phyloP scores from a whole-genome alignment of 495 filamentous ascomycete genomes.

The Penicillium turbatum region DNA sequence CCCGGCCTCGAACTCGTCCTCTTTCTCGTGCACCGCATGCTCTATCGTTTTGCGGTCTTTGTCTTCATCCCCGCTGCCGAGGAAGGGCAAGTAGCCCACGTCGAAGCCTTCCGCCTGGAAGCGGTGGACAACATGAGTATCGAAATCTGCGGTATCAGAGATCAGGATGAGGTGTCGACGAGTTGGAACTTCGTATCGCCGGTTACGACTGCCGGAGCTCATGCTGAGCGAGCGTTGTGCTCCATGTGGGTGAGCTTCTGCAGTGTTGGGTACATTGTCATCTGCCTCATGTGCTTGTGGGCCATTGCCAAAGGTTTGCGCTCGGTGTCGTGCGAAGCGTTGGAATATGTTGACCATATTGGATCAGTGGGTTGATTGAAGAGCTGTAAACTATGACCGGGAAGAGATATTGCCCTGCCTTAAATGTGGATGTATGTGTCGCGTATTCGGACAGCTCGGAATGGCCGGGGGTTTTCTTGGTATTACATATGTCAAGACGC shows the following conservation, averaged over 20 bases:
- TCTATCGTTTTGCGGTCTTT: constrained; percentile 33
- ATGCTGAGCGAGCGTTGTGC: constrained; percentile 12
- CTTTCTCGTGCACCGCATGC: constrained; percentile 44
- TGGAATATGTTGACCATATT: constrained; percentile 28
- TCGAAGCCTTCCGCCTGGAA: constrained; percentile 63
- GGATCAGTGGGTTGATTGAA: not conserved
- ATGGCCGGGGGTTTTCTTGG: constrained; percentile 7
- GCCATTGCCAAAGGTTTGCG: constrained; percentile 10
- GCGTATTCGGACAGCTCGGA: not conserved
- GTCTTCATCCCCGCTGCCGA: constrained; percentile 38
- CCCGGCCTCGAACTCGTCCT: constrained; percentile 41
- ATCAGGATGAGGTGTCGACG: constrained; percentile 52
- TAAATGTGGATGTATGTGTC: not conserved
- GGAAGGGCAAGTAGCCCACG: constrained; percentile 56
- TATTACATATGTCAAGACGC: constrained; percentile 19
- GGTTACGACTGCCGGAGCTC: constrained; percentile 14
- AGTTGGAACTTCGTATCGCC: constrained; percentile 13
- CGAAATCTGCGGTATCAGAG: constrained; percentile 56
- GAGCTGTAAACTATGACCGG: not conserved
- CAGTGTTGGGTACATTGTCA: not conserved
- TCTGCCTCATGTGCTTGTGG: not conserved
- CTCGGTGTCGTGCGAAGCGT: constrained; percentile 16
- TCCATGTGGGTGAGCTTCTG: constrained; percentile 9
- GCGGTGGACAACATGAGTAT: constrained; percentile 47
- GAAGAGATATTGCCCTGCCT: not conserved